These are phyloP conservation scores for Suillus weaverae DNA, from an alignment of 768 basidiomycete genomes.

Conservation along the genomic window DNA sequence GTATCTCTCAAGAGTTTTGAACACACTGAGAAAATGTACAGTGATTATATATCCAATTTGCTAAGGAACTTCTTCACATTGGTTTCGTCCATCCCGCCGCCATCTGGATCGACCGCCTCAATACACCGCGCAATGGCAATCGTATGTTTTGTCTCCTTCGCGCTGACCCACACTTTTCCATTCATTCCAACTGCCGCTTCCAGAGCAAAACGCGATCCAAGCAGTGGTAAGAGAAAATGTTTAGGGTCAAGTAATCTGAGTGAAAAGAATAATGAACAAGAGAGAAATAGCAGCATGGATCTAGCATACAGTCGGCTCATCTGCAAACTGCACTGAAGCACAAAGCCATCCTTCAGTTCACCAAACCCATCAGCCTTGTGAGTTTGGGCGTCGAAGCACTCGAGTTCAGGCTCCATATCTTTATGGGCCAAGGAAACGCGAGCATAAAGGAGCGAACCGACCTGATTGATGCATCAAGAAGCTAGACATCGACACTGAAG, in stretches of 20 bases:
- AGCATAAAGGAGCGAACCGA: conserved; percentile 89
- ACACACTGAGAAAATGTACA: neutral
- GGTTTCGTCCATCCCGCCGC: conserved; percentile 57
- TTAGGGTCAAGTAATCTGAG: conserved; percentile 74
- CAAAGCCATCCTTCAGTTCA: conserved; percentile 86
- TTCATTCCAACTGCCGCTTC: conserved; percentile 91
- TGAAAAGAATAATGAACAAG: conserved; percentile 8
- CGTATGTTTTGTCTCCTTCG: conserved; percentile 70
- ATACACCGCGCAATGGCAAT: conserved; percentile 80
- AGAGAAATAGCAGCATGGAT: conserved; percentile 8
- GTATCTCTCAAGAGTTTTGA: neutral
- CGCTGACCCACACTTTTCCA: conserved; percentile 86
- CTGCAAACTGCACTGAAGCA: conserved; percentile 78
- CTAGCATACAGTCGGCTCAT: conserved; percentile 79
- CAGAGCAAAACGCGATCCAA: conserved; percentile 81
- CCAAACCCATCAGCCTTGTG: conserved; percentile 93
- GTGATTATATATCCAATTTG: conserved; percentile 41
- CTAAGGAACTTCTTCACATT: conserved; percentile 54
- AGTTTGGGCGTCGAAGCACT: conserved; percentile 93
- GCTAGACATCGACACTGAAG: conserved; percentile 11
- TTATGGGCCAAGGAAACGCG: conserved; percentile 92
- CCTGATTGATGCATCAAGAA: conserved; percentile 43
- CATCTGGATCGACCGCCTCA: conserved; percentile 77
- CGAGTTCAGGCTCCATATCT: conserved; percentile 97
- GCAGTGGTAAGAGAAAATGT: conserved; percentile 77